Conservation (phyloP, 306 rosid genomes). For the cucumber (Cucumis sativus) region DNA sequence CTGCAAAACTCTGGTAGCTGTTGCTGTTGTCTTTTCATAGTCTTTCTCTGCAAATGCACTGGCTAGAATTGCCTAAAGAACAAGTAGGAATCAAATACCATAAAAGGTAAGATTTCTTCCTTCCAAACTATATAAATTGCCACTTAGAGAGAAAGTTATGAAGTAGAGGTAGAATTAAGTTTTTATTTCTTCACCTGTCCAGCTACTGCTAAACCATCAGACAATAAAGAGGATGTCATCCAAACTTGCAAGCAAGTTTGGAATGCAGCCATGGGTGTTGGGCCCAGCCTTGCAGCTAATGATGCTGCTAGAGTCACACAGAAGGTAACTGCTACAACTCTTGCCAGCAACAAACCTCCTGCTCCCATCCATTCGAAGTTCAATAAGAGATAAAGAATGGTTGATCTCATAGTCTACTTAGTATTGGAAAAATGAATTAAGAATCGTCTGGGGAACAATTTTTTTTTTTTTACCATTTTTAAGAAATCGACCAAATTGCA, state of each 20-base stretch:
- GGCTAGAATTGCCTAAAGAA: slow-evolving; percentile 64
- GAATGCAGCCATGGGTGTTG: slow-evolving; percentile 90
- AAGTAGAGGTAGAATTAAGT: neutral
- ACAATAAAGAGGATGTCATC: slow-evolving; percentile 82
- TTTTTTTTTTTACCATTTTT: slow-evolving; percentile 50
- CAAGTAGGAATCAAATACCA: neutral
- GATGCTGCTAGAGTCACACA: slow-evolving; percentile 91
- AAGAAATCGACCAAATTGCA: slow-evolving; percentile 74
- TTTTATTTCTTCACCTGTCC: slow-evolving; percentile 44
- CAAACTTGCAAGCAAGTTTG: slow-evolving; percentile 89
- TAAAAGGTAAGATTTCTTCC: neutral
- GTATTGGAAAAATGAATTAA: neutral
- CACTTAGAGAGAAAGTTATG: neutral
- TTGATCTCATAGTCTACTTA: neutral
- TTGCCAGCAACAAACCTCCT: slow-evolving; percentile 58
- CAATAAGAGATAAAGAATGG: neutral
- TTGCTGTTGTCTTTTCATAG: slow-evolving; percentile 38
- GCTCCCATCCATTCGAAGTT: neutral
- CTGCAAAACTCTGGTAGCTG: slow-evolving; percentile 55
- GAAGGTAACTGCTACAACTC: slow-evolving; percentile 91
- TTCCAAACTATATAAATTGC: neutral
- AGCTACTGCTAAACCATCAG: slow-evolving; percentile 91
- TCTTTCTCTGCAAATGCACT: slow-evolving; percentile 82
- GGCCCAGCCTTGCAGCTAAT: slow-evolving; percentile 68
- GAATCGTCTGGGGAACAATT: neutral